A percentile compares a stretch with the other conserved stretches of the same genome.
phyloP scores from a whole-genome alignment of 345 rosid genomes.

The Brassica cretica region DNA sequence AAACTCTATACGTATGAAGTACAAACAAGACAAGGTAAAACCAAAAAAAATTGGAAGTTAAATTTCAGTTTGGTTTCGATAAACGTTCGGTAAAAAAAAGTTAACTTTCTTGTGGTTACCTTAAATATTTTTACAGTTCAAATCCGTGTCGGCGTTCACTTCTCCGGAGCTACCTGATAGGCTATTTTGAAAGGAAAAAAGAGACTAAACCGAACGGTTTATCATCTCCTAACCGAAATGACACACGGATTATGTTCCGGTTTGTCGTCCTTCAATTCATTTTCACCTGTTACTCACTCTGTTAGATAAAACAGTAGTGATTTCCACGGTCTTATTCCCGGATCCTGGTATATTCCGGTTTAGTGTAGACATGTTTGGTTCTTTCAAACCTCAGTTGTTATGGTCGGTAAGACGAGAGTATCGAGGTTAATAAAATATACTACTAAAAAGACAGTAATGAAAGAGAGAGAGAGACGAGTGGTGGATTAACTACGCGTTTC shows the following conservation, averaged over 20 bases:
- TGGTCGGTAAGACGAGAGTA: too few species aligned
- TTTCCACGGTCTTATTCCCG: not conserved
- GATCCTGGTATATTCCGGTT: not conserved
- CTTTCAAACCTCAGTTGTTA: not conserved
- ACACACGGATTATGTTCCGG: conserved; percentile 10
- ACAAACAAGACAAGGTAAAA: conserved; percentile 64
- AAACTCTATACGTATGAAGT: conserved; percentile 69
- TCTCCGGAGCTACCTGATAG: conserved; percentile 62
- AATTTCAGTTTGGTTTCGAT: not conserved
- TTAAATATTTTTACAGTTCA: conserved; percentile 40
- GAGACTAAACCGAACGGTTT: conserved; percentile 31
- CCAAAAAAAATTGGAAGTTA: not conserved
- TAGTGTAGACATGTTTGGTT: not conserved
- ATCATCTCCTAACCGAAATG: conserved; percentile 38
- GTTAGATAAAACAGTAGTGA: conserved; percentile 12
- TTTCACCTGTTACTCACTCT: not conserved
- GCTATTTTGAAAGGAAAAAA: conserved; percentile 40
- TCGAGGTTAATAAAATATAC: too few species aligned
- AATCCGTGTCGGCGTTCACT: conserved; percentile 67
- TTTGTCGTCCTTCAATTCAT: not conserved
- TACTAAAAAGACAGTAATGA: too few species aligned
- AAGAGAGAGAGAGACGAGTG: too few species aligned
- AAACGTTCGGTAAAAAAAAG: not conserved
- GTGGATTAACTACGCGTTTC: too few species aligned
- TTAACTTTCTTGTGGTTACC: not conserved